Evolutionary conservation across 2,329 filamentous ascomycete genomes (phyloP).

Genomic region (Cladosporium oxysporum): DNA sequence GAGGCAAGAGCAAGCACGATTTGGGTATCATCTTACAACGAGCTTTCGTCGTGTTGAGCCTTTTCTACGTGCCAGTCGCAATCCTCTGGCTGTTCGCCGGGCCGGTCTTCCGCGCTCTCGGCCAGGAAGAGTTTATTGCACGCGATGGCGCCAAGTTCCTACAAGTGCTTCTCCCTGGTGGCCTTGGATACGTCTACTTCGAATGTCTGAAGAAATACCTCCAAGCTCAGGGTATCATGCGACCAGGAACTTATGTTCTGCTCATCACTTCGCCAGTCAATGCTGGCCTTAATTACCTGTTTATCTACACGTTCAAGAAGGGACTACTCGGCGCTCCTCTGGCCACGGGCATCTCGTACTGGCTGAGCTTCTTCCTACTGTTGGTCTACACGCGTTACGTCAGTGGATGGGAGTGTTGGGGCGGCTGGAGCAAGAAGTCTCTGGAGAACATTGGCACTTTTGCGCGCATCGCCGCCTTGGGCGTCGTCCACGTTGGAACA

Average conservation of each 20-base stretch:
- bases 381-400: constrained; percentile 72
- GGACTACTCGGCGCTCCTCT: constrained; percentile 78
- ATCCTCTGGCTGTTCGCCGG: constrained; percentile 75
- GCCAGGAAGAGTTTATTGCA: constrained; percentile 77
- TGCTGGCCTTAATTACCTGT: constrained; percentile 62
- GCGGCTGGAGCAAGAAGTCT: constrained; percentile 66
- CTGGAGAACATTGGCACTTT: constrained; percentile 71
- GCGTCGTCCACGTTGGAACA: constrained; percentile 77
- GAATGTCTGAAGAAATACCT: constrained; percentile 69
- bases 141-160: constrained; percentile 73
- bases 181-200: constrained; percentile 84
- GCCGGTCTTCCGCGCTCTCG: constrained; percentile 70
- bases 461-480: constrained; percentile 71
- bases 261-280: constrained; percentile 63
- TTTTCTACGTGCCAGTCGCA: constrained; percentile 72
- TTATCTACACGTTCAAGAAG: constrained; percentile 70
- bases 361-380: constrained; percentile 76
- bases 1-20: constrained; percentile 74
- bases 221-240: constrained; percentile 64
- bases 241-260: constrained; percentile 64
- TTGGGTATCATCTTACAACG: constrained; percentile 78
- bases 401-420: constrained; percentile 75
- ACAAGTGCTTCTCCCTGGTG: constrained; percentile 73
- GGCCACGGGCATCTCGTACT: constrained; percentile 83
- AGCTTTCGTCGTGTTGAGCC: constrained; percentile 68